These are phyloP conservation scores for Diutina sp. DNA, from an alignment of 1,139 yeast genomes.

Conservation along the genomic window DNA sequence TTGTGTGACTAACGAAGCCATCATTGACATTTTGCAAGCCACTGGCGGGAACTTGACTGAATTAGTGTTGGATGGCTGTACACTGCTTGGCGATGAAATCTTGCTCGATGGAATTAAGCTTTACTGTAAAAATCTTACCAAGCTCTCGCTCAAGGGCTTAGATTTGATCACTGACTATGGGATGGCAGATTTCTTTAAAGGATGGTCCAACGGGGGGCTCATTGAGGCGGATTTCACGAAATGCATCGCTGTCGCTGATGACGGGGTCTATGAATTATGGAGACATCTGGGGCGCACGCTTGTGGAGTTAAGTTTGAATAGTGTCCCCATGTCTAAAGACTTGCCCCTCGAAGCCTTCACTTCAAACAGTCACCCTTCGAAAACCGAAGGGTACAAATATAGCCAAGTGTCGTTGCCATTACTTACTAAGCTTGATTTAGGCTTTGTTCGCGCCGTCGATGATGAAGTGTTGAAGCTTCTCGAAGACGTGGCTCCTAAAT, in stretches of 20 bases:
- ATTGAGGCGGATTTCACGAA: conserved; percentile 50
- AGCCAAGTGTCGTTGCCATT: conserved; percentile 27
- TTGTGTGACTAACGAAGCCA: conserved; percentile 56
- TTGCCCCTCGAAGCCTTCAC: conserved; percentile 33
- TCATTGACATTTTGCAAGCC: conserved; percentile 42
- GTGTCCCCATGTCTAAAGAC: conserved; percentile 44
- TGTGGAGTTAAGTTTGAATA: conserved; percentile 59
- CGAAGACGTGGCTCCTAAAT: conserved; percentile 42
- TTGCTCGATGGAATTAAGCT: conserved; percentile 46
- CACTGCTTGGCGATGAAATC: conserved; percentile 53
- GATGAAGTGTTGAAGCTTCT: conserved; percentile 45
- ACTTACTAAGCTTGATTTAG: conserved; percentile 53
- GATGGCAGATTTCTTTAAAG: conserved; percentile 25
- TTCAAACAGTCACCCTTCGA: conserved; percentile 19
- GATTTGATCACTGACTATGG: conserved; percentile 61
- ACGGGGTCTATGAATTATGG: conserved; percentile 45
- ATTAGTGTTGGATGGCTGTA: conserved; percentile 60
- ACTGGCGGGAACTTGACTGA: conserved; percentile 49
- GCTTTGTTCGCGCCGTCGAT: conserved; percentile 67
- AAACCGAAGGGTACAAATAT: conserved; percentile 10
- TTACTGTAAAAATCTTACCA: conserved; percentile 41
- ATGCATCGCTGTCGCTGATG: conserved; percentile 53
- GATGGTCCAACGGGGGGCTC: conserved; percentile 37
- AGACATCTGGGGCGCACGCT: conserved; percentile 55
- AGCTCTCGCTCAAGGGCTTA: conserved; percentile 38